Evolutionary conservation across 1,284 basidiomycete species (phyloP), one percentile per base, ranked within the genome.

Genomic region (Boletellus dicymbophilus): DNA sequence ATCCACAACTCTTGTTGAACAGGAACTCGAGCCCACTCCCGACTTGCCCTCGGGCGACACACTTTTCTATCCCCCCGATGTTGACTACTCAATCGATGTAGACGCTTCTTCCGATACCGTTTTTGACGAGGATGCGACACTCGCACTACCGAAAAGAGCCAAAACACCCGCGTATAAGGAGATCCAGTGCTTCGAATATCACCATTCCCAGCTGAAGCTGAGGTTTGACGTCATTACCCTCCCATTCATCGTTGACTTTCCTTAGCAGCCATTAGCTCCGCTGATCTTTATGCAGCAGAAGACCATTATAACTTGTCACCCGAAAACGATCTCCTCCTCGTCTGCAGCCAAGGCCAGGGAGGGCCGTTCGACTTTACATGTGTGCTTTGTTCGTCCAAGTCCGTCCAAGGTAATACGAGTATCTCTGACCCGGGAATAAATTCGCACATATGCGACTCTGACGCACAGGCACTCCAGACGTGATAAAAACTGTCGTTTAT

Each of bases 81-180:
- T 6, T 7, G 46, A 54, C 27, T 20, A 49, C 23, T 20, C 34
- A 25, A 42, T 54, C 25, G 25, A 62, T 37, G 1, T 51, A 4
- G 61, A 59, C 37, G 46, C 49, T 23, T 67, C 65, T 42, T 61
- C 65, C 23, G 65, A 67, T 43, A 65, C 61, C n/a, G 36, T 36
- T 20, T 58, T 55, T 3, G 57, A 64, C 6, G 54, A 54, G 41
- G 56, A 49, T 10, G n/a, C n/a, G n/a, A 15, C 15, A 9, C 15
- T 7, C 21, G 6, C 23, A 2, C 49, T 40, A 10, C 12, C 7
- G 2, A 53, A 53, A 40, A 9, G 38, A 16, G 33, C 23, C 1
- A 20, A 48, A 38, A 38, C 26, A 1, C 28, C 21, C 43, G 61
- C 63, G 54, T 66, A 62, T 12, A 62, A 22, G 34, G 47, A 54